Conservation (phyloP, 2,329 filamentous ascomycete genomes). For the Chrysoporthe puriensis region DNA sequence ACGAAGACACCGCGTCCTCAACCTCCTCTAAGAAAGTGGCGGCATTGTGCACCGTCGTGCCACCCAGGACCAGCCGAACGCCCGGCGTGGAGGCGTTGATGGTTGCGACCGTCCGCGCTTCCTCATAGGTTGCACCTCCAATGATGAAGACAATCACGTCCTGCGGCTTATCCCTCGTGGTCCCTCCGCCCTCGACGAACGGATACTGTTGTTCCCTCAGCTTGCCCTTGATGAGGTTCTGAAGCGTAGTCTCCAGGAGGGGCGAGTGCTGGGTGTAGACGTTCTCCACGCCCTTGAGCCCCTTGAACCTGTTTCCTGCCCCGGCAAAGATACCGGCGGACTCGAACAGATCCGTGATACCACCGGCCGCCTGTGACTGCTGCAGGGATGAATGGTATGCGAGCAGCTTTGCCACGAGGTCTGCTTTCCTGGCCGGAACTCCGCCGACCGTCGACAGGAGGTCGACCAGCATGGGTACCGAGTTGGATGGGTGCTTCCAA, state of each 20-base stretch:
- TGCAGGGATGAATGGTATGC: conserved; percentile 87
- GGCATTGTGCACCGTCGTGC: conserved; percentile 87
- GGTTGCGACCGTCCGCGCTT: conserved; percentile 93
- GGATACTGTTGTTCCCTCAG: conserved; percentile 87
- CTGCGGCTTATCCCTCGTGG: conserved; percentile 92
- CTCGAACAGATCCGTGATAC: conserved; percentile 91
- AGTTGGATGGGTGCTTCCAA: conserved; percentile 81
- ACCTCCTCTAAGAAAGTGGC: conserved; percentile 88
- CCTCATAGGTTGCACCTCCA: conserved; percentile 92
- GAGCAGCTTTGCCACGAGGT: conserved; percentile 80
- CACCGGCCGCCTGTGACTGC: conserved; percentile 72
- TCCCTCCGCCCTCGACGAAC: conserved; percentile 85
- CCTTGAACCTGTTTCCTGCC: conserved; percentile 86
- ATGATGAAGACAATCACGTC: conserved; percentile 95
- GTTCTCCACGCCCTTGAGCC: conserved; percentile 95
- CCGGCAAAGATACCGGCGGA: conserved; percentile 88
- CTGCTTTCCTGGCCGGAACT: conserved; percentile 74
- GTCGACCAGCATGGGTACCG: conserved; percentile 83
- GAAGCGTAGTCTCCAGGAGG: conserved; percentile 81
- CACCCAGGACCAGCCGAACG: conserved; percentile 84
- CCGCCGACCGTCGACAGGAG: conserved; percentile 83
- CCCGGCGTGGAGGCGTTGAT: conserved; percentile 91
- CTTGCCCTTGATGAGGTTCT: conserved; percentile 90
- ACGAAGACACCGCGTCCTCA: conserved; percentile 81
- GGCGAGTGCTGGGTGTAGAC: conserved; percentile 98